A percentile compares a stretch with the other conserved stretches of the same genome.
Evolutionary conservation across 2,329 filamentous ascomycete genomes (phyloP).

Genomic region (Fonsecaea multimorphosa): DNA sequence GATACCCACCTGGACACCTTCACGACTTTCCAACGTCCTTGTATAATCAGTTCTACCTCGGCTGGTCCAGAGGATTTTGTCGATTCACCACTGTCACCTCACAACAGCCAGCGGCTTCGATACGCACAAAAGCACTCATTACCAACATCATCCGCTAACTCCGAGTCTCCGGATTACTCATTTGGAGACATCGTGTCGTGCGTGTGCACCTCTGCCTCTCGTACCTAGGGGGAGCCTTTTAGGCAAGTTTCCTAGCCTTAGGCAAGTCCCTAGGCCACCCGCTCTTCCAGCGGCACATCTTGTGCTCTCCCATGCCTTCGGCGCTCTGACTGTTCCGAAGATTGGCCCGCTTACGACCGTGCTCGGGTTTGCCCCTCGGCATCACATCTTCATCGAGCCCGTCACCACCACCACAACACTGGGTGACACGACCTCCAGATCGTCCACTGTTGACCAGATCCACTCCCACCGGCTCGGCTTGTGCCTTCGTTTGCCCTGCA

Average conservation of each 20-base stretch:
- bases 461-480: conserved; percentile 23
- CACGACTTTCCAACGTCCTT: neutral
- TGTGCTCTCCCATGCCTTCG: conserved; percentile 1
- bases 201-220: neutral
- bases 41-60: conserved; percentile 18
- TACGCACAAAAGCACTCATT: neutral
- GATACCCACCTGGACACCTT: neutral
- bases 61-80: neutral
- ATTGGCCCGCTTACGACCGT: conserved; percentile 19
- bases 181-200: conserved; percentile 7
- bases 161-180: conserved; percentile 18
- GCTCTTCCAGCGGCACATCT: neutral
- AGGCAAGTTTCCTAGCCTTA: neutral
- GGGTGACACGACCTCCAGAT: neutral
- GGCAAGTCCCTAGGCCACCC: neutral
- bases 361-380: neutral
- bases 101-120: neutral
- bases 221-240: neutral
- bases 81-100: neutral
- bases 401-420: conserved; percentile 7
- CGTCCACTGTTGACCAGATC: neutral
- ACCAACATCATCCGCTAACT: conserved; percentile 7
- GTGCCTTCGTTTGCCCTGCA: conserved; percentile 11
- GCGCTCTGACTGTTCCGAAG: conserved; percentile 21
- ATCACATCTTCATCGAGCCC: neutral